These are phyloP conservation scores for Phytophthora chlamydospora DNA, from an alignment of 352 stramenopile species.

Conservation along the genomic window DNA sequence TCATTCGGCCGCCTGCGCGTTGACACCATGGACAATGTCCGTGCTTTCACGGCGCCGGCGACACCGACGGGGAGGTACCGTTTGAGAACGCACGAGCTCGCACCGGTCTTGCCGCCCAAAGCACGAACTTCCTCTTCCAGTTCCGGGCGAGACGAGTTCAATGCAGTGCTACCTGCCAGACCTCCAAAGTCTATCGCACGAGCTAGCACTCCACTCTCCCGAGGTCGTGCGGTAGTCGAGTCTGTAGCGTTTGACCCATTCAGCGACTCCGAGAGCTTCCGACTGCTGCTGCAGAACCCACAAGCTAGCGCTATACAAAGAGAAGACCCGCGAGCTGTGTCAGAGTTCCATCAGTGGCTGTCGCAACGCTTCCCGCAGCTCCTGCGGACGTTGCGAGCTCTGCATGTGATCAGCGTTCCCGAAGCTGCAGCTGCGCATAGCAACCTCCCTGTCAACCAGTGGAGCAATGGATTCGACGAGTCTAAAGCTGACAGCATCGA, in stretches of 20 bases:
- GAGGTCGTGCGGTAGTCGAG: slow-evolving; percentile 21
- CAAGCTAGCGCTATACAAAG: slow-evolving; percentile 14
- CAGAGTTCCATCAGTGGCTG: slow-evolving; percentile 41
- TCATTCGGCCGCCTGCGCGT: background rate
- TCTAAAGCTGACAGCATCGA: slow-evolving; percentile 1
- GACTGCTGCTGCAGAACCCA: slow-evolving; percentile 37
- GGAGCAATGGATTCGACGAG: slow-evolving; percentile 7
- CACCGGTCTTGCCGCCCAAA: slow-evolving; percentile 15
- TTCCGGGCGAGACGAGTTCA: slow-evolving; percentile 4
- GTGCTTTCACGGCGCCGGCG: background rate
- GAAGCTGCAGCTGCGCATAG: background rate
- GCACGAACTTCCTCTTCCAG: slow-evolving; percentile 7
- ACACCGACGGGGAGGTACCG: slow-evolving; percentile 9
- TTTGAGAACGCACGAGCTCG: slow-evolving; percentile 28
- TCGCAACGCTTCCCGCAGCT: slow-evolving; percentile 40
- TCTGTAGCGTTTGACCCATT: slow-evolving; percentile 57
- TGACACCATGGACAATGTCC: slow-evolving; percentile 11
- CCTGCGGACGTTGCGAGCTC: slow-evolving; percentile 16
- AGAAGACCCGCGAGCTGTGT: slow-evolving; percentile 26
- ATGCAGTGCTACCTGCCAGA: background rate
- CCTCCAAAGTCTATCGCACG: background rate
- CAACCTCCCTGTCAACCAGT: slow-evolving; percentile 3
- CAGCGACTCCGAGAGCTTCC: slow-evolving; percentile 35
- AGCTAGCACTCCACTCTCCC: background rate
- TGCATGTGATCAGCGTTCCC: slow-evolving; percentile 10